A percentile compares a stretch with the other conserved stretches of the same genome.
These are phyloP conservation scores for Hyphodiscus sp. DNA, from an alignment of 2,329 filamentous ascomycete genomes.

Conservation along the genomic window DNA sequence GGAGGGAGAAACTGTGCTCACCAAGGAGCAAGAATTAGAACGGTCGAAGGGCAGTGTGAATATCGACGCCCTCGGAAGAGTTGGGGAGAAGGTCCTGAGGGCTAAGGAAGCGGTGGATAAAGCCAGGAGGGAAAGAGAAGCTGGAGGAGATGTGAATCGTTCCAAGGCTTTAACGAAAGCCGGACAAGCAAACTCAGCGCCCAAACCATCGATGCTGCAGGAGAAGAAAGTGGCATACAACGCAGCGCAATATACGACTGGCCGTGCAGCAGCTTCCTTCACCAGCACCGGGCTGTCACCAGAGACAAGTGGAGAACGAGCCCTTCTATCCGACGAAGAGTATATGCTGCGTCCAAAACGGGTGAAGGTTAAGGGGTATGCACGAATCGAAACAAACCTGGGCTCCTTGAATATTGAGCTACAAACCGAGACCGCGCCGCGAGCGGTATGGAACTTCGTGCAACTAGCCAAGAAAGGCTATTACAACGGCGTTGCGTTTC, in stretches of 20 bases:
- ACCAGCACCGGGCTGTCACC: constrained; percentile 92
- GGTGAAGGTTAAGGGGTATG: constrained; percentile 87
- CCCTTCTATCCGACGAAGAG: constrained; percentile 85
- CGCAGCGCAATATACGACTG: constrained; percentile 84
- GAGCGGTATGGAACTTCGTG: constrained; percentile 96
- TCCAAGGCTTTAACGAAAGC: constrained; percentile 35
- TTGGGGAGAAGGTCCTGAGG: constrained; percentile 75
- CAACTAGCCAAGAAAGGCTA: constrained; percentile 83
- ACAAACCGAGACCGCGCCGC: constrained; percentile 83
- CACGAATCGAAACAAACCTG: constrained; percentile 77
- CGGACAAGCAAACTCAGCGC: constrained; percentile 26
- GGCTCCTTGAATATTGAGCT: constrained; percentile 85
- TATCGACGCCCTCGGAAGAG: constrained; percentile 68
- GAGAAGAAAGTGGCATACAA: constrained; percentile 67
- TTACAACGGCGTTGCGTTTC: constrained; percentile 78
- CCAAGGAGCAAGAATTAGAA: constrained; percentile 64
- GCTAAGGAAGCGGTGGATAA: constrained; percentile 93
- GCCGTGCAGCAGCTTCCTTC: constrained; percentile 85
- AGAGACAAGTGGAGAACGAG: constrained; percentile 80
- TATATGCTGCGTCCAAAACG: constrained; percentile 91
- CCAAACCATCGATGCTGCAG: constrained; percentile 40
- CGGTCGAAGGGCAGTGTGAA: constrained; percentile 67
- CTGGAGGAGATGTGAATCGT: constrained; percentile 52
- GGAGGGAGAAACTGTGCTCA: constrained; percentile 66
- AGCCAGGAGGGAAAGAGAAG: constrained; percentile 67